phyloP scores from a whole-genome alignment of 257 asterid species.

The Solanum microdontum region DNA sequence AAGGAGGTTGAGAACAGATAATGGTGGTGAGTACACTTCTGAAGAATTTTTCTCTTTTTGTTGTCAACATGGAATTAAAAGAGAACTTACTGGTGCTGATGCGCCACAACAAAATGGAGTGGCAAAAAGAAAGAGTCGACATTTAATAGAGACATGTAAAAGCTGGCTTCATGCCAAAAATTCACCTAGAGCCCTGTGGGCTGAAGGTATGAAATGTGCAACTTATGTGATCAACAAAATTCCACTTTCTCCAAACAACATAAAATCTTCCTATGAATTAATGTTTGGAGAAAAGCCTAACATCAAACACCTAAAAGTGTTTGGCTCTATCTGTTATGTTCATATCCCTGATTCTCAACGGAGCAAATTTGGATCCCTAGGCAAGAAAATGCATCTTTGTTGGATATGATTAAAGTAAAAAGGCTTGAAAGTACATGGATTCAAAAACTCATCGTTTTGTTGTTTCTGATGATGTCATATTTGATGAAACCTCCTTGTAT shows the following conservation, averaged over 20 bases:
- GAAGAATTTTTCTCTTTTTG: background rate
- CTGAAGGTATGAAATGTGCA: background rate
- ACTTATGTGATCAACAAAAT: background rate
- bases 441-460: background rate
- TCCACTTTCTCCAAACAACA: background rate
- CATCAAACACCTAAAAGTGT: background rate
- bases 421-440: background rate
- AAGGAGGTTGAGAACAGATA: background rate
- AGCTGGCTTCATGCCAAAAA: background rate
- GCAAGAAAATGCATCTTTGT: background rate
- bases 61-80: background rate
- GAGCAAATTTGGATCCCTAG: background rate
- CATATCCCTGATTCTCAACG: background rate
- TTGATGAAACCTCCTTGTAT: background rate
- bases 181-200: background rate
- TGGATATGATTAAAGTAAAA: background rate
- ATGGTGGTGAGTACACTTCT: background rate
- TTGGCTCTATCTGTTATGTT: background rate
- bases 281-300: background rate
- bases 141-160: background rate
- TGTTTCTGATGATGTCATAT: background rate
- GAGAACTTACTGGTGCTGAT: background rate
- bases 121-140: too few species aligned
- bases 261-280: background rate
- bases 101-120: background rate